These are phyloP conservation scores for Claviceps humidiphila DNA, from an alignment of 2,329 filamentous ascomycete species.

Conservation along the genomic window DNA sequence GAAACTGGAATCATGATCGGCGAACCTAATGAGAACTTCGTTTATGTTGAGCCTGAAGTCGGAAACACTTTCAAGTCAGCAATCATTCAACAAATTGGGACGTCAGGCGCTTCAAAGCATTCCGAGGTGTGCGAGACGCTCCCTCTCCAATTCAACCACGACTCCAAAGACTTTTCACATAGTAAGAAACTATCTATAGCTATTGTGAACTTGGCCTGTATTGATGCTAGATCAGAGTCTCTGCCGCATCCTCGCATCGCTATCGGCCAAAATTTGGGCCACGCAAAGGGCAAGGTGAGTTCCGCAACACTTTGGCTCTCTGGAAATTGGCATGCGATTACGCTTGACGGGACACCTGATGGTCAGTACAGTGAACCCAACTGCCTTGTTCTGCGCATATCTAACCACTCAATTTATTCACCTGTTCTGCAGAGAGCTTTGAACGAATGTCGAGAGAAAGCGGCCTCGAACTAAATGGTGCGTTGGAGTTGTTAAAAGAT, in stretches of 20 bases:
- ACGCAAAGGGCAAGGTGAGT: slow-evolving; percentile 1
- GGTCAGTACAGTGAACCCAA: slow-evolving; percentile 6
- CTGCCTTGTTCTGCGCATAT: neutral
- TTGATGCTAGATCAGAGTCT: neutral
- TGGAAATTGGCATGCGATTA: slow-evolving; percentile 12
- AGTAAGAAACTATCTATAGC: neutral
- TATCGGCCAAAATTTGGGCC: slow-evolving; percentile 6
- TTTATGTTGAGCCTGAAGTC: slow-evolving; percentile 8
- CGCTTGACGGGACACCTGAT: slow-evolving; percentile 11
- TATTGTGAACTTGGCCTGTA: too few species aligned
- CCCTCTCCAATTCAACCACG: slow-evolving; percentile 6
- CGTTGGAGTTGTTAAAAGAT: slow-evolving; percentile 8
- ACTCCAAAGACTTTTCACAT: slow-evolving; percentile 6
- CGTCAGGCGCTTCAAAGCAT: neutral
- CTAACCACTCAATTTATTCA: neutral
- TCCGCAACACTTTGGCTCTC: slow-evolving; percentile 11
- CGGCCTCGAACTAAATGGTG: slow-evolving; percentile 7
- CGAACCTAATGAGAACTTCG: slow-evolving; percentile 5
- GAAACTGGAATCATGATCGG: slow-evolving; percentile 8
- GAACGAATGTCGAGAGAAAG: slow-evolving; percentile 10
- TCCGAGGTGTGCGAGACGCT: slow-evolving; percentile 1
- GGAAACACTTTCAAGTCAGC: slow-evolving; percentile 7
- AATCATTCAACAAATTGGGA: slow-evolving; percentile 5
- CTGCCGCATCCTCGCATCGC: slow-evolving; percentile 7
- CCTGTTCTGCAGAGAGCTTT: slow-evolving; percentile 6